These are phyloP conservation scores for Exophiala lecanii-corni DNA, from an alignment of 2,329 filamentous ascomycete genomes.

Conservation along the genomic window DNA sequence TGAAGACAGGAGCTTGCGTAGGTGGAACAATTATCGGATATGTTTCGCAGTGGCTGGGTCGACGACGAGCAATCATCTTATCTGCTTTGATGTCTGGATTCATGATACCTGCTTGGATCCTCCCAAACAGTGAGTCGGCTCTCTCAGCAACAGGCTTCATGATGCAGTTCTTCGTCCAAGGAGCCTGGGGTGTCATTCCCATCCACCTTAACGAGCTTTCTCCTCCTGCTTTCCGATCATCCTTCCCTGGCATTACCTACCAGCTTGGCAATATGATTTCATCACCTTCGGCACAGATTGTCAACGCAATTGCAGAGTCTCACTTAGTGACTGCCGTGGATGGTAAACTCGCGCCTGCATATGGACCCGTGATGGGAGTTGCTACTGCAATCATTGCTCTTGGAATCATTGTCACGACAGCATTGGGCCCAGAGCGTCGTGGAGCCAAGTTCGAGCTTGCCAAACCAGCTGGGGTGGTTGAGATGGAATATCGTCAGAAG, in stretches of 20 bases:
- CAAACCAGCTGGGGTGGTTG: conserved; percentile 42
- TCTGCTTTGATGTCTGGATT: conserved; percentile 61
- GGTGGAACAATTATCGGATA: conserved; percentile 72
- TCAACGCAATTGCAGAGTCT: conserved; percentile 67
- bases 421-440: conserved; percentile 69
- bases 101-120: conserved; percentile 74
- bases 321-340: conserved; percentile 50
- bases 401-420: conserved; percentile 63
- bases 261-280: conserved; percentile 73
- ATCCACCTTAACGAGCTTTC: conserved; percentile 75
- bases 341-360: conserved; percentile 61
- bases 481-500: conserved; percentile 9
- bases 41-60: conserved; percentile 68
- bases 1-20: conserved; percentile 73
- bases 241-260: conserved; percentile 69
- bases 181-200: conserved; percentile 65
- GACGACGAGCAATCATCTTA: conserved; percentile 52
- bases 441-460: conserved; percentile 65
- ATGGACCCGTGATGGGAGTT: conserved; percentile 70
- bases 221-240: conserved; percentile 67
- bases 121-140: conserved; percentile 38
- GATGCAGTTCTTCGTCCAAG: conserved; percentile 64
- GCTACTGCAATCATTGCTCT: conserved; percentile 71
- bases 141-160: conserved; percentile 34
- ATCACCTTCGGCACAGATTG: conserved; percentile 67